Conservation (phyloP, 192 early-diverging fungal genomes). For the Jimgerdemannia flammicorona region DNA sequence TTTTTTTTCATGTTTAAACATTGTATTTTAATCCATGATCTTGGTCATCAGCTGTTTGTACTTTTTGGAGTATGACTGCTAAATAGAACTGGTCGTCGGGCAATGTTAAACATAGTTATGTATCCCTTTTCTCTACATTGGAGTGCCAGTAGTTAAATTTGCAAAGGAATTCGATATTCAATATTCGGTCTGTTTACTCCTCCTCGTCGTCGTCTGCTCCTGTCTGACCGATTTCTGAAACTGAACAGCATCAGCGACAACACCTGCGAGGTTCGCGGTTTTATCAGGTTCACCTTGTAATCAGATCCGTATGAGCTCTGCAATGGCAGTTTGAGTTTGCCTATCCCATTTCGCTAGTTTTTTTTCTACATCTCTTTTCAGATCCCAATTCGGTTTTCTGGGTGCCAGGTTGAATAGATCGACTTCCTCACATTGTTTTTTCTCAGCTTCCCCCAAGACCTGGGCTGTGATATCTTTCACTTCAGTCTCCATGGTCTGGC, state of each 20-base stretch:
- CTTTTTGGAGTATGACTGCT: too few relatives aligned
- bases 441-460: slow-evolving; percentile 48
- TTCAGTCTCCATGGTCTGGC: slow-evolving; percentile 50
- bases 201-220: neutral
- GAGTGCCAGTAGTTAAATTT: too few relatives aligned
- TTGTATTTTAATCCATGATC: too few relatives aligned
- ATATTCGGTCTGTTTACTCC: neutral
- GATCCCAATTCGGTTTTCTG: slow-evolving; percentile 86
- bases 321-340: slow-evolving; percentile 64
- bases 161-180: too few relatives aligned
- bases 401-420: slow-evolving; percentile 83
- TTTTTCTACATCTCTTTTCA: slow-evolving; percentile 82
- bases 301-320: slow-evolving; percentile 59
- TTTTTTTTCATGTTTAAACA: too few relatives aligned
- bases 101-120: too few relatives aligned
- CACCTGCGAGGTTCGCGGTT: neutral
- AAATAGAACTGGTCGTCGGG: too few relatives aligned
- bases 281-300: neutral
- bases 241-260: neutral
- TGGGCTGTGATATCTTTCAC: slow-evolving; percentile 46
- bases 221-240: neutral
- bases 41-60: too few relatives aligned
- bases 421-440: slow-evolving; percentile 55
- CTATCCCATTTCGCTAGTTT: slow-evolving; percentile 69
- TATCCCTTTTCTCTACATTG: too few relatives aligned